A percentile compares a stretch with the other conserved stretches of the same genome.
Evolutionary conservation across 192 early-diverging fungal genomes (phyloP).

Genomic region (Kickxella alabastrina): DNA sequence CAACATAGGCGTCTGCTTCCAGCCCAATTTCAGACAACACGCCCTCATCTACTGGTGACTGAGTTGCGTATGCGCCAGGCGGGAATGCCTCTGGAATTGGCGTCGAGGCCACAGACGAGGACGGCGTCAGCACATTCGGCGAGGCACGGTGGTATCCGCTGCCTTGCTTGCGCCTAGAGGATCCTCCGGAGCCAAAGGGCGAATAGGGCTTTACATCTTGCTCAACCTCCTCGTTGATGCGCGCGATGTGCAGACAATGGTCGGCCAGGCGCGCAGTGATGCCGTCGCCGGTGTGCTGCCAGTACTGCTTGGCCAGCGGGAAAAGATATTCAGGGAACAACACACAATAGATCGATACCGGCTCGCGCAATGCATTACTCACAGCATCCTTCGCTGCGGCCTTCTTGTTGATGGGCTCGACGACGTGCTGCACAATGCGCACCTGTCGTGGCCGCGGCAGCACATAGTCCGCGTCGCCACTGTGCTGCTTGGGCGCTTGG

Average conservation of each 20-base stretch:
- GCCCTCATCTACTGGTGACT: neutral
- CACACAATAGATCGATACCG: constrained; percentile 61
- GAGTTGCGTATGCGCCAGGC: neutral
- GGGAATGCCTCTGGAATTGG: neutral
- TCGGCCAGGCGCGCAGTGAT: constrained; percentile 85
- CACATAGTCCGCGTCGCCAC: neutral
- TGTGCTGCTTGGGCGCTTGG: constrained; percentile 37
- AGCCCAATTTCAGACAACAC: constrained; percentile 19
- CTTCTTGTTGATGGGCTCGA: constrained; percentile 32
- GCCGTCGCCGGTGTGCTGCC: constrained; percentile 93
- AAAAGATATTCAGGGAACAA: constrained; percentile 70
- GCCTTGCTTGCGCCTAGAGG: constrained; percentile 6
- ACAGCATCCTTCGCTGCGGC: constrained; percentile 42
- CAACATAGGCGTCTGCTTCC: constrained; percentile 62
- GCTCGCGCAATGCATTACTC: constrained; percentile 44
- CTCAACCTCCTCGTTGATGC: constrained; percentile 50
- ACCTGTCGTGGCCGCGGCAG: constrained; percentile 31
- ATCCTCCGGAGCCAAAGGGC: neutral
- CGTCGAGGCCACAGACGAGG: neutral
- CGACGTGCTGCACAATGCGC: constrained; percentile 37
- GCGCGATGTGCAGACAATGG: constrained; percentile 70
- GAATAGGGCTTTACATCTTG: constrained; percentile 11
- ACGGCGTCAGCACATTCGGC: neutral
- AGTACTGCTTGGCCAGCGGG: constrained; percentile 84
- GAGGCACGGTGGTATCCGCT: constrained; percentile 8